Evolutionary conservation across 1,284 basidiomycete species (phyloP).

Genomic region (Malassezia sp.): DNA sequence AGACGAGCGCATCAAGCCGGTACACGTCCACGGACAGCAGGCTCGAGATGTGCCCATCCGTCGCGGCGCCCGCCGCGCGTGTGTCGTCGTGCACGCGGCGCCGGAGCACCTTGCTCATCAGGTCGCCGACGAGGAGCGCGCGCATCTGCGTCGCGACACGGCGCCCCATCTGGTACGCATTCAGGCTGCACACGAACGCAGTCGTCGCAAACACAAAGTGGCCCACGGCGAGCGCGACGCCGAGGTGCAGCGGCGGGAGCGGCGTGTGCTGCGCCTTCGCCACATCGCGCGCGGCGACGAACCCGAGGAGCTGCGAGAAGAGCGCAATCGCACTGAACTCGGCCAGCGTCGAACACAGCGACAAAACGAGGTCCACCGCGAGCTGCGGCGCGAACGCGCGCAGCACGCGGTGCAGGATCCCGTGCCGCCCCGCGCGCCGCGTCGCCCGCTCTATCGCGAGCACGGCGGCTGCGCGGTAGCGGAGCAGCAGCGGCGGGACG

Average conservation of each 20-base stretch:
- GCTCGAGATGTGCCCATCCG: constrained; percentile 51
- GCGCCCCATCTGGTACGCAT: constrained; percentile 48
- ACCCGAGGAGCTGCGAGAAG: constrained; percentile 50
- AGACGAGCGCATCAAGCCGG: constrained; percentile 18
- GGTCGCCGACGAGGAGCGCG: constrained; percentile 50
- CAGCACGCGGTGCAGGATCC: constrained; percentile 44
- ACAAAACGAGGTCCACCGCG: constrained; percentile 46
- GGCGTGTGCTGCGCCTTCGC: constrained; percentile 19
- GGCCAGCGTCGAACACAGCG: constrained; percentile 48
- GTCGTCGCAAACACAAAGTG: constrained; percentile 48
- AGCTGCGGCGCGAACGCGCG: constrained; percentile 45
- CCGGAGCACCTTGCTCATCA: constrained; percentile 51
- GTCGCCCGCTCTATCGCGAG: constrained; percentile 47
- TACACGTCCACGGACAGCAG: constrained; percentile 52
- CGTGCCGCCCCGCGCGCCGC: constrained; percentile 4
- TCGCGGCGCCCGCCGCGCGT: constrained; percentile 26
- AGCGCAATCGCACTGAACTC: constrained; percentile 50
- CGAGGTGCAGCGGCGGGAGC: constrained; percentile 48
- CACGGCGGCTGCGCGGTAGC: constrained; percentile 49
- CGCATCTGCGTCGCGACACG: constrained; percentile 42
- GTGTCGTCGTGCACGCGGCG: constrained; percentile 41
- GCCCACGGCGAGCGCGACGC: constrained; percentile 49
- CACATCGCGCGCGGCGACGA: constrained; percentile 42
- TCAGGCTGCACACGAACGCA: constrained; percentile 47
- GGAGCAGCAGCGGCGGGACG: constrained; percentile 51